A percentile compares a stretch with the other conserved stretches of the same genome.
Evolutionary conservation across 495 filamentous ascomycete genomes (phyloP).

Genomic region (Talaromyces ruber): DNA sequence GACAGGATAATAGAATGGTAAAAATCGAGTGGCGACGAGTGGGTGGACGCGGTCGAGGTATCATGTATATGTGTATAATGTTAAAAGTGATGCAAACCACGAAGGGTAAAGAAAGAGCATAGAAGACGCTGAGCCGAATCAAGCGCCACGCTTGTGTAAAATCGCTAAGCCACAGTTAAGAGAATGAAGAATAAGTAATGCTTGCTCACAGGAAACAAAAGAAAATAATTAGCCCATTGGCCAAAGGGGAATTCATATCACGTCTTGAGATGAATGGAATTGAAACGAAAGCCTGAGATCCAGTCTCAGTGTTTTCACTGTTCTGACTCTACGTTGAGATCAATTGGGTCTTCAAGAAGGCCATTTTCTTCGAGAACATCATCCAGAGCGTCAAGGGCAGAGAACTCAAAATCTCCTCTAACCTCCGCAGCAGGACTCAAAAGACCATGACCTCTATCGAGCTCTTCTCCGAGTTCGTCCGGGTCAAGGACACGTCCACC

Average conservation of each 20-base stretch:
- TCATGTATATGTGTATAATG: not conserved
- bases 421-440: slow-evolving; percentile 22
- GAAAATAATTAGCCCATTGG: not conserved
- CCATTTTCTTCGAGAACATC: not conserved
- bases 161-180: not conserved
- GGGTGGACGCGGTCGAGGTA: not conserved
- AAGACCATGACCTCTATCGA: slow-evolving; percentile 26
- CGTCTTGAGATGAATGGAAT: not conserved
- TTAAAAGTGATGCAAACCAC: not conserved
- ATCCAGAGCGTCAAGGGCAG: not conserved
- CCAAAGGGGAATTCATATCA: not conserved
- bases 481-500: slow-evolving; percentile 71
- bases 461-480: slow-evolving; percentile 51
- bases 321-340: not conserved
- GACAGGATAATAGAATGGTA: not conserved
- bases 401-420: not conserved
- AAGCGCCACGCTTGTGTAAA: not conserved
- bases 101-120: not conserved
- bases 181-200: not conserved
- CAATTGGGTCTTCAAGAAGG: not conserved
- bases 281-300: not conserved
- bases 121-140: not conserved
- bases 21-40: not conserved
- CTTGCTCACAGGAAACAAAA: not conserved
- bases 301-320: not conserved